Conservation (phyloP, 495 filamentous ascomycete species). For the Glonium stellatum region DNA sequence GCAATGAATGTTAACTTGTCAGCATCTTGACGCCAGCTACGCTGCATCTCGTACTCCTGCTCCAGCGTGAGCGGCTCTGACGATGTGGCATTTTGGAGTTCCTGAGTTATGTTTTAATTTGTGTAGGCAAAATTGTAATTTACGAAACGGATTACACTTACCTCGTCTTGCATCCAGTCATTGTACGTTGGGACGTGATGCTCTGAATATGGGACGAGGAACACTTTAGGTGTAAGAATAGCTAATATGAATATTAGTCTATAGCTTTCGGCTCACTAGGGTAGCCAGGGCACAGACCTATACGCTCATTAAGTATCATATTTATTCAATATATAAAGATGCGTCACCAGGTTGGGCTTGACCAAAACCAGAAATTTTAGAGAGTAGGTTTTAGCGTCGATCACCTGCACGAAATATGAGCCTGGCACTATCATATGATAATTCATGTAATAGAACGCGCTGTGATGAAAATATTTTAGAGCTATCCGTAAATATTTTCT, state of each 20-base stretch:
- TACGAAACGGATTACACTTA: no score
- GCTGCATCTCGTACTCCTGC: slow-evolving; percentile 82
- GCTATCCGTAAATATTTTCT: no score
- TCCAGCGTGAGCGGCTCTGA: slow-evolving; percentile 70
- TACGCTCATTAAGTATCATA: slow-evolving; percentile 26
- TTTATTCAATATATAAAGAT: background rate
- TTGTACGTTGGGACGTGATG: slow-evolving; percentile 80
- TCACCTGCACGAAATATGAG: no score
- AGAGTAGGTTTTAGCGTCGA: no score
- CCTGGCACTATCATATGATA: no score
- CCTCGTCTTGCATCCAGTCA: slow-evolving; percentile 80
- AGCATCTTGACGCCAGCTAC: slow-evolving; percentile 64
- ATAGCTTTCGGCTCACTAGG: background rate
- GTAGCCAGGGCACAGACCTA: slow-evolving; percentile 7
- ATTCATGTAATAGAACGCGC: no score
- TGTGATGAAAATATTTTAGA: no score
- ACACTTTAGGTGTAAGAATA: slow-evolving; percentile 54
- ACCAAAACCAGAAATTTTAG: no score
- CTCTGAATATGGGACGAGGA: slow-evolving; percentile 77
- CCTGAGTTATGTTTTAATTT: no score
- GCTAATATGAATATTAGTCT: slow-evolving; percentile 42
- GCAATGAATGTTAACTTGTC: slow-evolving; percentile 73
- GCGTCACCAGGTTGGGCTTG: no score
- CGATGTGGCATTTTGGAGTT: slow-evolving; percentile 74
- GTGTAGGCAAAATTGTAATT: no score